Conservation (phyloP, 495 filamentous ascomycete species). For the Aspergillus haitiensis region DNA sequence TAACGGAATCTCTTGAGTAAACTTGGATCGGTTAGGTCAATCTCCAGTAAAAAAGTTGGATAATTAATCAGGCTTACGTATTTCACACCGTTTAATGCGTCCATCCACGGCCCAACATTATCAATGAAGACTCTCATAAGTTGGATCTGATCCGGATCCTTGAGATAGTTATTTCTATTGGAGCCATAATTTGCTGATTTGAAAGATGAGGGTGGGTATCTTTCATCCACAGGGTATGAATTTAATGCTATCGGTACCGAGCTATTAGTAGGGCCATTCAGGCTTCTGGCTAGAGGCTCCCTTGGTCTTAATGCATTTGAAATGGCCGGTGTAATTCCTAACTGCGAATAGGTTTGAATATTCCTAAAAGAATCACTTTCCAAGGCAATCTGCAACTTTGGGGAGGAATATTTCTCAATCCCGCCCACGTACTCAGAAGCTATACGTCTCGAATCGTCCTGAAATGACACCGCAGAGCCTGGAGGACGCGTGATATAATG, state of each 20-base stretch:
- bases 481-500: conserved; percentile 56
- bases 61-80: conserved; percentile 55
- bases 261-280: conserved; percentile 28
- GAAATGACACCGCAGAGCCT: conserved; percentile 73
- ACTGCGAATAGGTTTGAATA: too few species aligned
- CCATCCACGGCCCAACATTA: conserved; percentile 93
- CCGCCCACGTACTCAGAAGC: conserved; percentile 91
- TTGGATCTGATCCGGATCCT: conserved; percentile 70
- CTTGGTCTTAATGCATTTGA: too few species aligned
- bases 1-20: conserved; percentile 77
- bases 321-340: too few species aligned
- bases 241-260: conserved; percentile 36
- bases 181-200: conserved; percentile 25
- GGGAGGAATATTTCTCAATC: conserved; percentile 66
- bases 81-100: conserved; percentile 81
- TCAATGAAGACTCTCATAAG: conserved; percentile 92
- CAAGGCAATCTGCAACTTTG: conserved; percentile 40
- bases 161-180: conserved; percentile 56
- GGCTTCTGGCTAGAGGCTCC: conserved; percentile 22
- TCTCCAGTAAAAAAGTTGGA: neutral
- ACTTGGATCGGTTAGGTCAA: conserved; percentile 47
- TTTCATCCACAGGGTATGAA: conserved; percentile 21
- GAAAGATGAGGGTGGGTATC: conserved; percentile 31
- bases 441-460: conserved; percentile 88
- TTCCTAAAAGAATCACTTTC: conserved; percentile 15